phyloP scores from a whole-genome alignment of 129 eudicot species.

The Tanacetum coccineum region DNA sequence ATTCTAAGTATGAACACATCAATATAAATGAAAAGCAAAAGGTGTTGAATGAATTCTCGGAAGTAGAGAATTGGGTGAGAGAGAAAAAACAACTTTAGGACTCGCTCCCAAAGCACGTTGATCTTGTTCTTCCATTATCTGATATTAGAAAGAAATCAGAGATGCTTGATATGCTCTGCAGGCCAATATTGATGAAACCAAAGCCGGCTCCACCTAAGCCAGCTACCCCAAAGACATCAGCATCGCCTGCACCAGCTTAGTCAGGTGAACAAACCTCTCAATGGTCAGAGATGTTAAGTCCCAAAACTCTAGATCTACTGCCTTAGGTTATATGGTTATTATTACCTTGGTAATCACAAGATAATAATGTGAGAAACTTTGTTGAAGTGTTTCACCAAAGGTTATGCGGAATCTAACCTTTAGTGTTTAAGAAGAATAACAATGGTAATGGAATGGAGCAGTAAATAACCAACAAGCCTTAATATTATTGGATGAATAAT shows the following conservation, averaged over 20 bases:
- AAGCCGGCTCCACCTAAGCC: constrained; percentile 80
- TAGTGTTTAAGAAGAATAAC: too few relatives aligned
- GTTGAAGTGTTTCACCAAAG: too few relatives aligned
- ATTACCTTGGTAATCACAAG: too few relatives aligned
- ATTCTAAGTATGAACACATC: constrained; percentile 74
- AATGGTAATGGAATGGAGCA: too few relatives aligned
- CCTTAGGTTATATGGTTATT: too few relatives aligned
- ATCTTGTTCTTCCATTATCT: constrained; percentile 62
- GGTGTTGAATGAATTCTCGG: constrained; percentile 71
- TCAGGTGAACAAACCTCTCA: constrained; percentile 41
- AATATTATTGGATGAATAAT: too few relatives aligned
- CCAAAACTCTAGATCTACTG: too few relatives aligned
- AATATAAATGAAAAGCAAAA: constrained; percentile 62
- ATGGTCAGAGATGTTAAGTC: constrained; percentile 18
- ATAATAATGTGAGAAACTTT: too few relatives aligned
- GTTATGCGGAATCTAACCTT: too few relatives aligned
- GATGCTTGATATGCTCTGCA: constrained; percentile 17
- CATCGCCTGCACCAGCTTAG: constrained; percentile 42
- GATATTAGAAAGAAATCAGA: constrained; percentile 73
- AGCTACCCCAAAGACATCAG: constrained; percentile 53
- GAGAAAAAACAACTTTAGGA: constrained; percentile 75
- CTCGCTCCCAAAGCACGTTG: constrained; percentile 58
- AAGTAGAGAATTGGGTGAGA: constrained; percentile 76
- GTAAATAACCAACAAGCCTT: too few relatives aligned
- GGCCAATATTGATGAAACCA: constrained; percentile 75